Base-by-base conservation (phyloP, 805 yeast genomes). In the Priceomyces carsonii region DNA sequence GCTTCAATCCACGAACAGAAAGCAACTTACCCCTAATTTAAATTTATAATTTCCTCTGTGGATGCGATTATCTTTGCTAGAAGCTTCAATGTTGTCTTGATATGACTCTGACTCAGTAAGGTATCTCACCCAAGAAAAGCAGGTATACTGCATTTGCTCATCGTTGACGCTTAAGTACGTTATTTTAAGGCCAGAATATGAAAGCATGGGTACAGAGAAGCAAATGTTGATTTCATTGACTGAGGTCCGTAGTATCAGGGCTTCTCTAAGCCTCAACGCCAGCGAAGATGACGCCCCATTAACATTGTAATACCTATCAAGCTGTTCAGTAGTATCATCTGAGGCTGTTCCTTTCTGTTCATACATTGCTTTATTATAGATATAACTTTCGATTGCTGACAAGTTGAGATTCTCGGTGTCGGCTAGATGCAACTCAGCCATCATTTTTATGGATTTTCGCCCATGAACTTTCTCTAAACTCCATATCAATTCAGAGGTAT, bases 51-150 rank as follows among this genome's bases (percentile, higher is more conserved):
- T 37, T 10, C 34, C 27, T 21, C 17, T 24, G n/a, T 21, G 21
- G 2, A 18, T 26, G 14, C 15, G 21, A 21, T 16, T 17, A 15
- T 21, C 18, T 8, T 21, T 30, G n/a, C 12, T 30, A 5, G 24
- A 26, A 1, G 25, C 13, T 14, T 25, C 15, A 4, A 7, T 10
- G 4, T 12, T 19, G 6, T 19, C 18, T 5, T 21, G 5, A 12
- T 17, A 16, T 5, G 36, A 12, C 18, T 33, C 35, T 2, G 51
- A 30, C 26, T 44, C 36, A 6, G 54, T 73, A 39, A 71, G 59
- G 49, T 84, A 82, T 35, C 83, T 67, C 1, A 85, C 82, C 95
- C 95, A 85, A 0, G 93, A 90, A 51, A 85, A 84, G 26, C 85
- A 75, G 5, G 85, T 78, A 45, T 80, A 80, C 34, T 73, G 66